Conservation (phyloP, 805 yeast genomes). For the Yarrowia yakushimensis region DNA sequence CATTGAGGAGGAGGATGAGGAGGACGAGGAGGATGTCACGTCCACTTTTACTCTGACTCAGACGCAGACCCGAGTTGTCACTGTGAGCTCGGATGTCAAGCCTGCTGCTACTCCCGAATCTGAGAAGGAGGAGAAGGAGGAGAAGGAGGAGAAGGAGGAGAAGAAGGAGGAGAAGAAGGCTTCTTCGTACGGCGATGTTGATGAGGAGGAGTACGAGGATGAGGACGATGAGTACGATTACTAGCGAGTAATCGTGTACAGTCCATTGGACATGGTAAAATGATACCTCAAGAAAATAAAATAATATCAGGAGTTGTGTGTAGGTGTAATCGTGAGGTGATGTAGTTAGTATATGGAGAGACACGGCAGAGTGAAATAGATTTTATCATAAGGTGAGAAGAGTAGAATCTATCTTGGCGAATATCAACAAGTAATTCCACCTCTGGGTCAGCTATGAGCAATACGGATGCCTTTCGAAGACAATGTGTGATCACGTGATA, state of each 20-base stretch:
- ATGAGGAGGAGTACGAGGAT: constrained; percentile 22
- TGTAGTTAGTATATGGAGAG: too few relatives aligned
- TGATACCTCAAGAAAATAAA: background rate
- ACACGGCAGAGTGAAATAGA: too few relatives aligned
- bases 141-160: background rate
- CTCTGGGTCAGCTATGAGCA: too few relatives aligned
- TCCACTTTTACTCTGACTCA: background rate
- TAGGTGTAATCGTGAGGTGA: too few relatives aligned
- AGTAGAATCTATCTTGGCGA: too few relatives aligned
- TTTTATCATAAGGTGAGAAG: too few relatives aligned
- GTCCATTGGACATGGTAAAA: background rate
- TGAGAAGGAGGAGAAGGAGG: background rate
- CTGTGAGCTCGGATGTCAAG: background rate
- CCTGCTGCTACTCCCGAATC: background rate
- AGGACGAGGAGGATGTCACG: constrained; percentile 26
- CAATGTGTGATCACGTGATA: too few relatives aligned
- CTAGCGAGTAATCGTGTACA: background rate
- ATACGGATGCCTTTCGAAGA: too few relatives aligned
- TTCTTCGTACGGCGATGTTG: constrained; percentile 16
- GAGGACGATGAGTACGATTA: constrained; percentile 20
- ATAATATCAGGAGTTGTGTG: background rate
- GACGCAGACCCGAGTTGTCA: constrained; percentile 18
- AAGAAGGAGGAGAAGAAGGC: background rate
- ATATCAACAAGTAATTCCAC: too few relatives aligned
- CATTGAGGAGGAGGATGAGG: constrained; percentile 2